Percentiles rank a stretch among this genome's conserved stretches.
Conservation (phyloP, 1,139 yeast species). For the Nakaseomyces bracarensis region DNA sequence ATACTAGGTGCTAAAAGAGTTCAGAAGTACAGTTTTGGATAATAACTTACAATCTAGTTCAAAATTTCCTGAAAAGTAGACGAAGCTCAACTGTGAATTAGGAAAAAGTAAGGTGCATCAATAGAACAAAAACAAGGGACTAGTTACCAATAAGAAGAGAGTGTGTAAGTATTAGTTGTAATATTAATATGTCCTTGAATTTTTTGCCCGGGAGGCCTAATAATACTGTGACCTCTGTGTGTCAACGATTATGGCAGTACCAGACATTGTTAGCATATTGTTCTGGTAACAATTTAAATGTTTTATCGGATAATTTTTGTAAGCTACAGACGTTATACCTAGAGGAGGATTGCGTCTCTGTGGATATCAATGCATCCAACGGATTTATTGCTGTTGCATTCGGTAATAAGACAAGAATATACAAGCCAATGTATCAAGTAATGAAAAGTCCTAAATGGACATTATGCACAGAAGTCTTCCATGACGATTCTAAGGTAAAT, state of each 20-base stretch:
- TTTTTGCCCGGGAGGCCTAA: constrained; percentile 86
- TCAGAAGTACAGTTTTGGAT: no score
- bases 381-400: constrained; percentile 44
- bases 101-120: no score
- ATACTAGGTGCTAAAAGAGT: no score
- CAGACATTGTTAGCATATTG: constrained; percentile 66
- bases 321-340: constrained; percentile 72
- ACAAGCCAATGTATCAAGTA: constrained; percentile 36
- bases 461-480: constrained; percentile 32
- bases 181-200: constrained; percentile 45
- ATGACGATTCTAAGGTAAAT: constrained; percentile 38
- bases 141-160: no score
- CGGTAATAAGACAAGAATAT: constrained; percentile 31
- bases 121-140: no score
- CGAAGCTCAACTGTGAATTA: no score
- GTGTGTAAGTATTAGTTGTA: no score
- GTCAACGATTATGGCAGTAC: constrained; percentile 61
- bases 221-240: constrained; percentile 44
- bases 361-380: constrained; percentile 50
- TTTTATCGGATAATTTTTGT: constrained; percentile 43
- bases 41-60: no score
- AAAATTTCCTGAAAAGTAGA: no score
- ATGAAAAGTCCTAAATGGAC: constrained; percentile 44
- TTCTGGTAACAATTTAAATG: constrained; percentile 79
- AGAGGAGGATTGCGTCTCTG: constrained; percentile 55